Conservation (phyloP, 2,329 filamentous ascomycete genomes). For the Blumeria hordei region DNA sequence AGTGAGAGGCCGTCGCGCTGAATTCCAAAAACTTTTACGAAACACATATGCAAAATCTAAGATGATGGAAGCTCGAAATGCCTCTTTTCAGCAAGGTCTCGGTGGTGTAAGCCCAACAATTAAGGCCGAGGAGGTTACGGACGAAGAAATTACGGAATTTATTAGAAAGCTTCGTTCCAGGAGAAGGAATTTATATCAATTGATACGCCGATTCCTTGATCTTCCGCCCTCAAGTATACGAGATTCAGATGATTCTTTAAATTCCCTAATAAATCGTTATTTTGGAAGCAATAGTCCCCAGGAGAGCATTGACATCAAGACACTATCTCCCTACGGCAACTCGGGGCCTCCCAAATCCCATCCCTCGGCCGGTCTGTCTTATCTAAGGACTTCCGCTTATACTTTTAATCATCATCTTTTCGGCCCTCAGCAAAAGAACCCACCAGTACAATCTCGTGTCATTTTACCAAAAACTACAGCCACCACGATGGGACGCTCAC, state of each 20-base stretch:
- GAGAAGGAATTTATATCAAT: conserved; percentile 24
- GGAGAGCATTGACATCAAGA: conserved; percentile 10
- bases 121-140: conserved; percentile 20
- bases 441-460: conserved; percentile 32
- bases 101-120: background rate
- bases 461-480: conserved; percentile 18
- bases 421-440: conserved; percentile 28
- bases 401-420: conserved; percentile 33
- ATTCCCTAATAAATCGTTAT: too few species aligned
- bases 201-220: conserved; percentile 36
- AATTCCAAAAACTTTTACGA: conserved; percentile 31
- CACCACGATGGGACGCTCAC: conserved; percentile 16
- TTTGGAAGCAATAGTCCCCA: background rate
- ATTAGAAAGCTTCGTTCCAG: conserved; percentile 28
- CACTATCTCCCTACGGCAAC: conserved; percentile 19
- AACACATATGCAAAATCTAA: conserved; percentile 23
- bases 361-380: conserved; percentile 38
- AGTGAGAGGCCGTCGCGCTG: conserved; percentile 26
- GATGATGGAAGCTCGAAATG: conserved; percentile 16
- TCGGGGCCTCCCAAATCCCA: conserved; percentile 34
- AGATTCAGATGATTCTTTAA: background rate
- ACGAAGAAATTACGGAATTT: conserved; percentile 26
- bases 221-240: conserved; percentile 16
- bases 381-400: conserved; percentile 28
- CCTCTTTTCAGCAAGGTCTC: background rate